These are phyloP conservation scores for Nitzschia sp. DNA, from an alignment of 108 stramenopile species.

Conservation along the genomic window DNA sequence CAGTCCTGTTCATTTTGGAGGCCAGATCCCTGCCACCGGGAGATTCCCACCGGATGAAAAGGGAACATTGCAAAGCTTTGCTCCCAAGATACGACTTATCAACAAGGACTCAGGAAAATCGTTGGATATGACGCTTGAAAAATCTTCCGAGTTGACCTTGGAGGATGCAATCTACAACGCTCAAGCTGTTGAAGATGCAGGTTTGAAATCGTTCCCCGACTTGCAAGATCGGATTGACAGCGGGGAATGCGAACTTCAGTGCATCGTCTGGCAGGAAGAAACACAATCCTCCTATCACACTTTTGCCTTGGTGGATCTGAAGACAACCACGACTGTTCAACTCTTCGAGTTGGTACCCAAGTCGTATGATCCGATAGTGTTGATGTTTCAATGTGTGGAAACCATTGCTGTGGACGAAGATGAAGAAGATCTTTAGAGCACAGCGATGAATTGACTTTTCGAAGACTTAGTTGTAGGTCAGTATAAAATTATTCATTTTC, in stretches of 20 bases:
- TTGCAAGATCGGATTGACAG: slow-evolving; percentile 7
- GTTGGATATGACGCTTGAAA: slow-evolving; percentile 10
- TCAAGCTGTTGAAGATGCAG: slow-evolving; percentile 10
- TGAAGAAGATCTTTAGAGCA: slow-evolving; percentile 42
- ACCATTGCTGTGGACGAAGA: slow-evolving; percentile 22
- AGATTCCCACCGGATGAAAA: slow-evolving; percentile 28
- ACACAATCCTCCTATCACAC: slow-evolving; percentile 24
- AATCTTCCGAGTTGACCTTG: slow-evolving; percentile 10
- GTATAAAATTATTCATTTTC: too few species aligned
- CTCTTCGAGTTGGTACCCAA: slow-evolving; percentile 32
- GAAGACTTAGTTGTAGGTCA: too few species aligned
- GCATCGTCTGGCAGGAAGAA: slow-evolving; percentile 27
- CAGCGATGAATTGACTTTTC: too few species aligned
- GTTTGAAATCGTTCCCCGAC: slow-evolving; percentile 25
- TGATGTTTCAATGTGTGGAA: slow-evolving; percentile 26
- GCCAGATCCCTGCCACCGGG: slow-evolving; percentile 27
- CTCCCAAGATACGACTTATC: slow-evolving; percentile 22
- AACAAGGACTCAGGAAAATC: slow-evolving; percentile 16
- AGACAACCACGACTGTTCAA: slow-evolving; percentile 26
- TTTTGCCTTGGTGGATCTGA: slow-evolving; percentile 32
- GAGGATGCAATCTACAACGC: slow-evolving; percentile 18
- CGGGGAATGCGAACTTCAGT: slow-evolving; percentile 19
- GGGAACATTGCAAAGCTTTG: slow-evolving; percentile 27
- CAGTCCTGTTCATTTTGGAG: slow-evolving; percentile 29
- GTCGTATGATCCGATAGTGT: slow-evolving; percentile 30